These are phyloP conservation scores for Fraxinus angustifolia DNA, from an alignment of 305 asterid species.

Conservation along the genomic window DNA sequence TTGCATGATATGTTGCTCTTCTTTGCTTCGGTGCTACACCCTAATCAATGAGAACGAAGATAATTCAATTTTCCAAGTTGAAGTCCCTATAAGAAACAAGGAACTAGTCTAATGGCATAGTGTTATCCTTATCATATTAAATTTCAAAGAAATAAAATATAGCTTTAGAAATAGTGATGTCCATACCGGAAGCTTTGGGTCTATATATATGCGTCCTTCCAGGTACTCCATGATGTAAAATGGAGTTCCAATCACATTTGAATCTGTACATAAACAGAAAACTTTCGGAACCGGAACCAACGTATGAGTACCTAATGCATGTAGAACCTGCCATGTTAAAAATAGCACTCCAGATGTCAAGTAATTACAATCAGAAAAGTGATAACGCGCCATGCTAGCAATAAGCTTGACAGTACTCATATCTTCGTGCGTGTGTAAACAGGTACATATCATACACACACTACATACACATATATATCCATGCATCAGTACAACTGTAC, in stretches of 20 bases:
- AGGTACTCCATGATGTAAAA: constrained; percentile 93
- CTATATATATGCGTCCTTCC: constrained; percentile 79
- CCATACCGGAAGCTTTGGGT: constrained; percentile 80
- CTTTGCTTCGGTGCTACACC: constrained; percentile 67
- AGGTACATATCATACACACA: not conserved
- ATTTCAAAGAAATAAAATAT: constrained; percentile 7
- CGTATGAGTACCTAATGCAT: constrained; percentile 70
- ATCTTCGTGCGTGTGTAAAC: not conserved
- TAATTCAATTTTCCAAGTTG: constrained; percentile 14
- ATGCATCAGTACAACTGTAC: not conserved
- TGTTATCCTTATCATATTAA: not conserved
- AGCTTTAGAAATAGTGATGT: constrained; percentile 19
- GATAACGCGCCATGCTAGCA: not conserved
- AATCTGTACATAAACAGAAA: constrained; percentile 74
- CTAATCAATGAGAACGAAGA: constrained; percentile 33
- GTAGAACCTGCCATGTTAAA: constrained; percentile 57
- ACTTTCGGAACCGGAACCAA: constrained; percentile 88
- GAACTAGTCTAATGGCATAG: not conserved
- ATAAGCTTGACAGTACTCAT: not conserved
- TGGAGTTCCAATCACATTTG: constrained; percentile 84
- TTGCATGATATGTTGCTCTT: constrained; percentile 59
- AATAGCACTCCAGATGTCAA: not conserved
- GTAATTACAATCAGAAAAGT: not conserved
- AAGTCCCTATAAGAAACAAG: not conserved
- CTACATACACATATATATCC: not conserved